Conservation (phyloP, 2,329 filamentous ascomycete genomes). For the Cladosporium sp. region DNA sequence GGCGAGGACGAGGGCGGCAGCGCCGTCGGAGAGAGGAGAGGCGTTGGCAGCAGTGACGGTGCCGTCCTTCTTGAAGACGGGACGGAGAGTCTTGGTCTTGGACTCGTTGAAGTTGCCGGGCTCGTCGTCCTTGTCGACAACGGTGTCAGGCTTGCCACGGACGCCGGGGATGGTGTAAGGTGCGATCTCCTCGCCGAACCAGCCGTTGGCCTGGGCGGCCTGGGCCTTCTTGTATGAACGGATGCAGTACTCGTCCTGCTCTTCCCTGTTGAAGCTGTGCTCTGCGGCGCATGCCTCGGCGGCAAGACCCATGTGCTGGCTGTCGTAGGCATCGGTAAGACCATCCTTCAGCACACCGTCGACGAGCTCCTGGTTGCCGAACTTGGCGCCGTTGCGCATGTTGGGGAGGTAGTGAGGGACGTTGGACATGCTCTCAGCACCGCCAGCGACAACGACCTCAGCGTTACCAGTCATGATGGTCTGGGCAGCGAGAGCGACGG, state of each 20-base stretch:
- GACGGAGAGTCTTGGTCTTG: constrained; percentile 55
- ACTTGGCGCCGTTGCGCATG: constrained; percentile 85
- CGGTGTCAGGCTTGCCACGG: constrained; percentile 81
- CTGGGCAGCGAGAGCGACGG: constrained; percentile 88
- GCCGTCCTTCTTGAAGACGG: constrained; percentile 75
- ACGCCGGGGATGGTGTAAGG: constrained; percentile 84
- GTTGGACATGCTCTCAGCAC: constrained; percentile 98
- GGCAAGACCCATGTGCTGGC: constrained; percentile 93
- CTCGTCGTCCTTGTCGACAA: constrained; percentile 85
- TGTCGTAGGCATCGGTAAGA: constrained; percentile 88
- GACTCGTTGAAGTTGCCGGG: constrained; percentile 73
- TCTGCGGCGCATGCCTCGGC: constrained; percentile 89
- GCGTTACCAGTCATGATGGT: constrained; percentile 97
- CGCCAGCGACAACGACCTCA: constrained; percentile 86
- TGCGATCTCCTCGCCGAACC: constrained; percentile 81
- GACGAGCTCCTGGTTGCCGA: constrained; percentile 81
- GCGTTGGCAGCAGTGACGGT: constrained; percentile 96
- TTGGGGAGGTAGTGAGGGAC: constrained; percentile 89
- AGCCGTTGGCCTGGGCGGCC: constrained; percentile 73
- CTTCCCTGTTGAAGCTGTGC: constrained; percentile 73
- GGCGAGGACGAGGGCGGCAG: constrained; percentile 85
- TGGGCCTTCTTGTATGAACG: constrained; percentile 91
- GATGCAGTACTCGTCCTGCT: constrained; percentile 95
- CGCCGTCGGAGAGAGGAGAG: constrained; percentile 92
- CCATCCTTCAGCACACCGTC: constrained; percentile 94